Conservation (phyloP, 495 filamentous ascomycete genomes). For the Filosporella fistucella region DNA sequence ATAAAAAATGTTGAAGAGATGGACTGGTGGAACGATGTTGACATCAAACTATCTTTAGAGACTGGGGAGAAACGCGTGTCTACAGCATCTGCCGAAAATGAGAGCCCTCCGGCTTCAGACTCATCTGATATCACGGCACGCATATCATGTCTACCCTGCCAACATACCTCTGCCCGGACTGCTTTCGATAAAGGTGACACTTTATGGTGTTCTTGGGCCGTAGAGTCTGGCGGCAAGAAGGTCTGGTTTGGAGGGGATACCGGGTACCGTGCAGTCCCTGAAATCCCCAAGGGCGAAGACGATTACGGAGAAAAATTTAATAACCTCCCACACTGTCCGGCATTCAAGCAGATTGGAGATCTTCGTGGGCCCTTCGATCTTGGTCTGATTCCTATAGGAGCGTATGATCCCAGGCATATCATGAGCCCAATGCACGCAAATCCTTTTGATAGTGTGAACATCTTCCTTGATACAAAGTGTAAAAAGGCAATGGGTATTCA, state of each 20-base stretch:
- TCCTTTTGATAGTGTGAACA: slow-evolving; percentile 84
- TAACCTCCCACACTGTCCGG: slow-evolving; percentile 72
- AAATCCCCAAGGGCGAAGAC: slow-evolving; percentile 55
- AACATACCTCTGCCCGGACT: slow-evolving; percentile 72
- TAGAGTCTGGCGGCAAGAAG: slow-evolving; percentile 69
- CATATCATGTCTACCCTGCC: slow-evolving; percentile 79
- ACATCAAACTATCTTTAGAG: slow-evolving; percentile 56
- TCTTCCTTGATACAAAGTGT: slow-evolving; percentile 86
- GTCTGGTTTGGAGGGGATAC: slow-evolving; percentile 75
- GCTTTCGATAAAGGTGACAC: slow-evolving; percentile 63
- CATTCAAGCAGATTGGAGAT: slow-evolving; percentile 82
- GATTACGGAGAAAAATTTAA: slow-evolving; percentile 67
- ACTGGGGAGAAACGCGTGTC: slow-evolving; percentile 28
- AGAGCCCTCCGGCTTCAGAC: slow-evolving; percentile 5
- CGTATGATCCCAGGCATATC: slow-evolving; percentile 75
- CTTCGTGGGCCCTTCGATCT: slow-evolving; percentile 86
- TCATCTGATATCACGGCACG: slow-evolving; percentile 58
- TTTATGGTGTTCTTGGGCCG: slow-evolving; percentile 83
- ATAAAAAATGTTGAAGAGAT: slow-evolving; percentile 79
- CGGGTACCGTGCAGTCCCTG: slow-evolving; percentile 81
- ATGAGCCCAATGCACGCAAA: slow-evolving; percentile 83
- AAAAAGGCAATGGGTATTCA: slow-evolving; percentile 83
- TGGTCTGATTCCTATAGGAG: slow-evolving; percentile 91
- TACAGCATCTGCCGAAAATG: slow-evolving; percentile 13
- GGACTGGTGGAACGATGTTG: slow-evolving; percentile 92